Evolutionary conservation across 768 basidiomycete genomes (phyloP).

Genomic region (Leucogyrophana mollusca): DNA sequence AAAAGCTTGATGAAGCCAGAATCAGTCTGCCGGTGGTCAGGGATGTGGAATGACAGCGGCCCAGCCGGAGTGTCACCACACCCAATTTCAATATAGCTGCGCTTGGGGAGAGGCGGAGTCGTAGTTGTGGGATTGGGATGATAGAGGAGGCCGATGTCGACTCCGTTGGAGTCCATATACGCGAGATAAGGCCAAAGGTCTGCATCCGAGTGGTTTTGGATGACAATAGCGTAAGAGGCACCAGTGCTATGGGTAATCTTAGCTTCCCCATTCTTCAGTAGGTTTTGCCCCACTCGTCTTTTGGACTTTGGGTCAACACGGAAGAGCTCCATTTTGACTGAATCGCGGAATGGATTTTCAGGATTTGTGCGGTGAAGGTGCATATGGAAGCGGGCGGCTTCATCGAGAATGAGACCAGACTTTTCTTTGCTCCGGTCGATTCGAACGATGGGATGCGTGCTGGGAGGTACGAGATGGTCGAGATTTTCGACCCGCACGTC

Average conservation of each 20-base stretch:
- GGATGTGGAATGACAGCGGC: slow-evolving; percentile 44
- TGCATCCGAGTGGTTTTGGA: slow-evolving; percentile 48
- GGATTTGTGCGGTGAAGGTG: slow-evolving; percentile 55
- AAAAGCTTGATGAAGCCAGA: slow-evolving; percentile 59
- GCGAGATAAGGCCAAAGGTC: slow-evolving; percentile 65
- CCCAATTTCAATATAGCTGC: slow-evolving; percentile 38
- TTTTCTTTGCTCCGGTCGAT: slow-evolving; percentile 33
- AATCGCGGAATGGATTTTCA: slow-evolving; percentile 41
- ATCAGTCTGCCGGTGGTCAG: slow-evolving; percentile 35
- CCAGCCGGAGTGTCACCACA: slow-evolving; percentile 36
- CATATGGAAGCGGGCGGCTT: slow-evolving; percentile 58
- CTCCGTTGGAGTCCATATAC: slow-evolving; percentile 58
- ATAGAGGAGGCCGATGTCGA: slow-evolving; percentile 55
- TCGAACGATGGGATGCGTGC: slow-evolving; percentile 35
- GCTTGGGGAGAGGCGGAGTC: slow-evolving; percentile 44
- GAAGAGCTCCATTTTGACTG: slow-evolving; percentile 54
- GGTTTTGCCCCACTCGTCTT: slow-evolving; percentile 42
- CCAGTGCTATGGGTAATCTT: slow-evolving; percentile 41
- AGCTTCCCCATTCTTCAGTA: slow-evolving; percentile 48
- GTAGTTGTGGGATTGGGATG: slow-evolving; percentile 40
- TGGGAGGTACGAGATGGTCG: slow-evolving; percentile 38
- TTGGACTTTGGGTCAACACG: slow-evolving; percentile 45
- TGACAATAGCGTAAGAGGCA: slow-evolving; percentile 45
- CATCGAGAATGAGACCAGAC: slow-evolving; percentile 45
- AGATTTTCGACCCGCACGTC: slow-evolving; percentile 44